These are phyloP conservation scores for Hypomontagnella submonticulosa DNA, from an alignment of 495 filamentous ascomycete genomes.

Conservation along the genomic window DNA sequence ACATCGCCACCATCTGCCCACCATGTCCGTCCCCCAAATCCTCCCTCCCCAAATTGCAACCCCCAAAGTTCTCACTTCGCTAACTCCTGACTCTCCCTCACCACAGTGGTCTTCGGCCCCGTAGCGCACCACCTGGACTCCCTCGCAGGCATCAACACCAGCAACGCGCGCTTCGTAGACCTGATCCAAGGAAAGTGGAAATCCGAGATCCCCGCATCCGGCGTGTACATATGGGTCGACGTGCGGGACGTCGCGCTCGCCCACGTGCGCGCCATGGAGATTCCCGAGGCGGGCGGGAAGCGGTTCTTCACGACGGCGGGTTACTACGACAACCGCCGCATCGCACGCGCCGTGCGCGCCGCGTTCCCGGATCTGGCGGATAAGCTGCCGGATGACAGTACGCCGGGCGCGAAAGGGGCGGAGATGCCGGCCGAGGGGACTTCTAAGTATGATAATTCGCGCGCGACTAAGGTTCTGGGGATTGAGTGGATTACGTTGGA, in stretches of 20 bases:
- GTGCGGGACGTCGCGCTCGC: conserved; percentile 69
- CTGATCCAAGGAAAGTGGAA: conserved; percentile 70
- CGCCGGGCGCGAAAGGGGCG: conserved; percentile 41
- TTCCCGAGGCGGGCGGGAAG: conserved; percentile 61
- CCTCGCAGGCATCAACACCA: conserved; percentile 66
- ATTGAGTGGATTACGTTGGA: conserved; percentile 68
- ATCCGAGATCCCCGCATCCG: conserved; percentile 57
- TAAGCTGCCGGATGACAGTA: conserved; percentile 55
- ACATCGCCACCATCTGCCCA: conserved; percentile 73
- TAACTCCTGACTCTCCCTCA: conserved; percentile 1
- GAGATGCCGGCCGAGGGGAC: conserved; percentile 48
- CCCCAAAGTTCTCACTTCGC: neutral
- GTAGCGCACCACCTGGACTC: conserved; percentile 54
- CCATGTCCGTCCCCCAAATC: conserved; percentile 45
- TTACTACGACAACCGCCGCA: conserved; percentile 55
- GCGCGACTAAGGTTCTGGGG: conserved; percentile 63
- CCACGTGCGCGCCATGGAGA: conserved; percentile 65
- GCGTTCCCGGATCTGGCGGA: conserved; percentile 64
- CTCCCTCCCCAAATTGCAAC: neutral
- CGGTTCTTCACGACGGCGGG: conserved; percentile 67
- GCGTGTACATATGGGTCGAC: conserved; percentile 62
- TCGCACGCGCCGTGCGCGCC: conserved; percentile 59
- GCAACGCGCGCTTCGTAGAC: conserved; percentile 58
- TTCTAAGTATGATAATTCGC: conserved; percentile 63
- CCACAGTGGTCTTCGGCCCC: conserved; percentile 66